These are phyloP conservation scores for Sphagnurus paluster DNA, from an alignment of 1,284 basidiomycete species.

Conservation along the genomic window DNA sequence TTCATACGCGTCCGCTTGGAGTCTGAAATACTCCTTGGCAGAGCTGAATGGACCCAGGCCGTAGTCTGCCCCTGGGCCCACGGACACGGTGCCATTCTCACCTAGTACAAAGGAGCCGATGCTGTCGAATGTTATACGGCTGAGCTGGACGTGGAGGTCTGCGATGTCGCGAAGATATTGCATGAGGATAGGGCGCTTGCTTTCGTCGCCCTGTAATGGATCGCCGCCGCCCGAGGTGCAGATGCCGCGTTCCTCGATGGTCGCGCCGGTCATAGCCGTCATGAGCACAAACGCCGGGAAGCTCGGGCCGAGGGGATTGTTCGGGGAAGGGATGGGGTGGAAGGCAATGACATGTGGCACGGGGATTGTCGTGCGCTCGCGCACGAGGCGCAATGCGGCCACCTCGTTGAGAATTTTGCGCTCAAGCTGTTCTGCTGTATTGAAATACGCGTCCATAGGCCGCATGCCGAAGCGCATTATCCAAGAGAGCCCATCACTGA, in stretches of 20 bases:
- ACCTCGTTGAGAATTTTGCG: conserved; percentile 41
- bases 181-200: conserved; percentile 32
- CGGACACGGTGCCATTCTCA: conserved; percentile 27
- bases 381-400: conserved; percentile 36
- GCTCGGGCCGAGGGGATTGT: conserved; percentile 33
- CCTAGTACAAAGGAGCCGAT: conserved; percentile 37
- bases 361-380: conserved; percentile 36
- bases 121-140: conserved; percentile 35
- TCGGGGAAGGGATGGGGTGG: conserved; percentile 29
- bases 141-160: conserved; percentile 38
- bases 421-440: conserved; percentile 38
- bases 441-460: conserved; percentile 38
- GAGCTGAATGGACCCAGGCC: conserved; percentile 36
- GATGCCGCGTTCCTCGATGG: conserved; percentile 39
- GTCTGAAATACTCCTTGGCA: conserved; percentile 34
- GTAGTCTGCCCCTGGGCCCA: conserved; percentile 39
- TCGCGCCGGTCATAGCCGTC: conserved; percentile 36
- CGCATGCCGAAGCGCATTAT: conserved; percentile 39
- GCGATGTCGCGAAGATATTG: conserved; percentile 37
- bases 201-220: conserved; percentile 31
- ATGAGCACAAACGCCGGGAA: conserved; percentile 39
- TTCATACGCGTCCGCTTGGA: conserved; percentile 38
- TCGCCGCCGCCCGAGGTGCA: conserved; percentile 26
- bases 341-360: conserved; percentile 35
- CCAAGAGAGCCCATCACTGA: conserved; percentile 30